Evolutionary conservation across 352 stramenopile species (phyloP), one percentile per base, ranked within the genome.

Genomic region (Thraustochytrium striatum): DNA sequence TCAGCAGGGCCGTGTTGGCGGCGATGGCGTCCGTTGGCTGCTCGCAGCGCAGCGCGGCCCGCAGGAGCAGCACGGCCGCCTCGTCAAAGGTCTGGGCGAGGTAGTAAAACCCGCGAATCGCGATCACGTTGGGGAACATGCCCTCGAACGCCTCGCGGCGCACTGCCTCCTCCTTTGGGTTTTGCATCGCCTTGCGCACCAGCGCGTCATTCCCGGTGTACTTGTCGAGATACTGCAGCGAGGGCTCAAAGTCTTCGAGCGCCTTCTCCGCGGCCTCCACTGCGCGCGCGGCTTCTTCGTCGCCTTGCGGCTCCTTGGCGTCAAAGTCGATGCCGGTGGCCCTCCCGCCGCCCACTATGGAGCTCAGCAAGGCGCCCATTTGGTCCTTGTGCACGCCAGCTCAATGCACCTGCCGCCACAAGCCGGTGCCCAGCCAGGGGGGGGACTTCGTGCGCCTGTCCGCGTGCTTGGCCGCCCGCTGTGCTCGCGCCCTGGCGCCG

Each of bases 111-210:
- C 43, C 43, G n/a, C 32, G 21, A 7, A 75, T 75, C 19, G 25
- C 65, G 19, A 30, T 50, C 0, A 75, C 65, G 50, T 75, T 75
- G 35, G 41, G 65, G 30, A 75, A 75, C 65, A 75, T 75, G 41
- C 44, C 65, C 65, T 75, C 52, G 36, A 75, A 75, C 41, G 65
- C 44, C 32, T 75, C 65, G 13, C 68, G 65, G 7, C 65, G 44
- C 1, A 75, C 39, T 30, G 58, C 39, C 3, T 25, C 33, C 41
- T 75, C 65, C 8, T 75, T 75, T 7, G 65, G 65, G 3, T 16
- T 38, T 21, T 9, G 8, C 65, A 75, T 11, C 43, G 65, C 65
- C 65, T 70, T 5, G 8, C 50, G 65, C 1, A 75, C 65, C 13
- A 62, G 65, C 25, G 25, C n/a, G 52, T 61, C 50, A 32, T 75